phyloP scores from a whole-genome alignment of 83 land plant species.

The Picea engelmannii region DNA sequence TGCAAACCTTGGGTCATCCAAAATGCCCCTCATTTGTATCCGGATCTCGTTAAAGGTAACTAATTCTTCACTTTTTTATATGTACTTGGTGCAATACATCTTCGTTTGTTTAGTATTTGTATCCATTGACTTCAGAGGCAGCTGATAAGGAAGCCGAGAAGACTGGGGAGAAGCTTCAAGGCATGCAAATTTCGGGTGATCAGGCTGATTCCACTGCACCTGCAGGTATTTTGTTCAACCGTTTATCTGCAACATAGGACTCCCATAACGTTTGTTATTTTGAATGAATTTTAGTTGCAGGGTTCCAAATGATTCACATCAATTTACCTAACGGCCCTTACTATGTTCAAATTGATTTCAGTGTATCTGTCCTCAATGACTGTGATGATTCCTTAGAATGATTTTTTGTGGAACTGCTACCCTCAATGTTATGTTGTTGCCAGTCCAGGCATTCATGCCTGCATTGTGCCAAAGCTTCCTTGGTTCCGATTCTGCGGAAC shows the following conservation, averaged over 20 bases:
- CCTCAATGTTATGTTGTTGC: not conserved
- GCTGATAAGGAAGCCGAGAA: slow-evolving; percentile 52
- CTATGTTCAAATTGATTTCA: not conserved
- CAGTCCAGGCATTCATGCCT: not conserved
- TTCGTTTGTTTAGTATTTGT: slow-evolving; percentile 5
- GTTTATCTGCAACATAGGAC: too few relatives aligned
- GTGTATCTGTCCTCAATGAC: not conserved
- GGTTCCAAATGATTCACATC: not conserved
- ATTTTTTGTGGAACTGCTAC: not conserved
- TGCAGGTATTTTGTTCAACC: slow-evolving; percentile 21
- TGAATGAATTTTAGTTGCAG: not conserved
- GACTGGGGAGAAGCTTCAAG: slow-evolving; percentile 76
- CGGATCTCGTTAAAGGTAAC: slow-evolving; percentile 79
- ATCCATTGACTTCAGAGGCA: slow-evolving; percentile 43
- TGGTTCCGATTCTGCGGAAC: not conserved
- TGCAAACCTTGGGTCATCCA: slow-evolving; percentile 96
- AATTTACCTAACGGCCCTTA: not conserved
- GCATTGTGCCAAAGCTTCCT: not conserved
- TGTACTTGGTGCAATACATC: not conserved
- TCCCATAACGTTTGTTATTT: too few relatives aligned
- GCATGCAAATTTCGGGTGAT: slow-evolving; percentile 56
- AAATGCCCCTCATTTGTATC: slow-evolving; percentile 86
- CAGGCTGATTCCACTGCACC: slow-evolving; percentile 35
- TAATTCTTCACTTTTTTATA: not conserved
- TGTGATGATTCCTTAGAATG: too few relatives aligned